Conservation (phyloP, 148 eudicot genomes). For the Heliosperma pusillum region DNA sequence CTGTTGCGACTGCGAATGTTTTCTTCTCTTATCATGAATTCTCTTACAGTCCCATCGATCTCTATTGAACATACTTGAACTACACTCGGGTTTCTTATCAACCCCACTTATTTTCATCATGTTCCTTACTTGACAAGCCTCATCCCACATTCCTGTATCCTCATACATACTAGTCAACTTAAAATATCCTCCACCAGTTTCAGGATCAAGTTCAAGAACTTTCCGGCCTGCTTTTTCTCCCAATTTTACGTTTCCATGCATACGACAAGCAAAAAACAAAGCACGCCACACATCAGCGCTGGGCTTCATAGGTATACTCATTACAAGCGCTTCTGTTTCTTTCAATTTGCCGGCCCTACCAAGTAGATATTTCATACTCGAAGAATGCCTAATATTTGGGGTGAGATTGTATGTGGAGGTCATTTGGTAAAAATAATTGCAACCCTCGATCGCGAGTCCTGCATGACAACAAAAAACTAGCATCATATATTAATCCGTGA, state of each 20-base stretch:
- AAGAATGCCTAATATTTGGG: conserved; percentile 51
- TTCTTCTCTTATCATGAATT: no score
- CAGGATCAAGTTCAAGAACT: conserved; percentile 57
- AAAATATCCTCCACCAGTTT: conserved; percentile 56
- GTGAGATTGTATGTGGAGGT: no score
- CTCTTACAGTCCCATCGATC: no score
- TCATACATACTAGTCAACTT: no score
- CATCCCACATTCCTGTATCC: conserved; percentile 63
- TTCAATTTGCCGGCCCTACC: conserved; percentile 58
- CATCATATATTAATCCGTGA: conserved; percentile 41
- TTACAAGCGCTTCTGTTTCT: conserved; percentile 55
- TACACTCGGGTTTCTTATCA: conserved; percentile 62
- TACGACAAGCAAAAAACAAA: no score
- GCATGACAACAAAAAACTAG: conserved; percentile 64
- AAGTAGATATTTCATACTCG: conserved; percentile 61
- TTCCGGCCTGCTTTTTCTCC: conserved; percentile 64
- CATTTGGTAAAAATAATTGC: no score
- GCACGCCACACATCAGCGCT: no score
- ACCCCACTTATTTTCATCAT: conserved; percentile 44
- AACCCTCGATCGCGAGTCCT: conserved; percentile 57
- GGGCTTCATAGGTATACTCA: conserved; percentile 42
- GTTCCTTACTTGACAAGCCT: no score
- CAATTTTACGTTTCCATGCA: conserved; percentile 44
- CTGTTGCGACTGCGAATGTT: no score
- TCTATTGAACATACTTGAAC: no score